Evolutionary conservation across 2,329 filamentous ascomycete genomes (phyloP).

Genomic region (Neonectria magnoliae): DNA sequence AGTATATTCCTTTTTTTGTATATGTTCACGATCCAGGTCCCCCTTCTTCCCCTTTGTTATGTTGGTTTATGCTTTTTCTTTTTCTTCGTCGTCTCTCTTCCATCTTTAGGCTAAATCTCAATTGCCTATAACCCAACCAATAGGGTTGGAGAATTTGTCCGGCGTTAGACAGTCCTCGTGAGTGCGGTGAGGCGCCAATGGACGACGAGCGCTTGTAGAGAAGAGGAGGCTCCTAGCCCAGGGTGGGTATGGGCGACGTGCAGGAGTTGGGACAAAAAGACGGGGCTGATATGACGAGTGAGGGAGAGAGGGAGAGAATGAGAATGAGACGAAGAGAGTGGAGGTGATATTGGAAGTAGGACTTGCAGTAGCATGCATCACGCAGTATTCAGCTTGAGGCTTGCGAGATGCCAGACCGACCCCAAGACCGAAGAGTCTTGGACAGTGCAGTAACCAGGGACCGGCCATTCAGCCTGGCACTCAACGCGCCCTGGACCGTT

Average conservation of each 20-base stretch:
- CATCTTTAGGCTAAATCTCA: conserved; percentile 36
- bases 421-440: background rate
- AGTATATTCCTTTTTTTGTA: background rate
- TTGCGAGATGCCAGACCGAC: conserved; percentile 8
- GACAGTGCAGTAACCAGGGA: too few species aligned
- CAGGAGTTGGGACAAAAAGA: background rate
- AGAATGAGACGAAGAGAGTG: background rate
- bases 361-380: conserved; percentile 11
- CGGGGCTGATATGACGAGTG: background rate
- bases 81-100: background rate
- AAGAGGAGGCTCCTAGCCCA: conserved; percentile 16
- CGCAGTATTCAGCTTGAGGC: background rate
- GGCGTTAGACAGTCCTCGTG: conserved; percentile 25
- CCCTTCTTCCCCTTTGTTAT: conserved; percentile 12
- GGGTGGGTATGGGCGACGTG: background rate
- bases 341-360: background rate
- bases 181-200: conserved; percentile 34
- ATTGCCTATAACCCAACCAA: conserved; percentile 33
- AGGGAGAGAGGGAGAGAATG: background rate
- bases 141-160: conserved; percentile 20
- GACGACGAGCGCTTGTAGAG: conserved; percentile 38
- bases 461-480: too few species aligned
- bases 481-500: background rate
- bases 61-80: conserved; percentile 4
- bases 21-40: background rate